These are phyloP conservation scores for Flaveria ramosissima DNA, from an alignment of 129 eudicot genomes.

Conservation along the genomic window DNA sequence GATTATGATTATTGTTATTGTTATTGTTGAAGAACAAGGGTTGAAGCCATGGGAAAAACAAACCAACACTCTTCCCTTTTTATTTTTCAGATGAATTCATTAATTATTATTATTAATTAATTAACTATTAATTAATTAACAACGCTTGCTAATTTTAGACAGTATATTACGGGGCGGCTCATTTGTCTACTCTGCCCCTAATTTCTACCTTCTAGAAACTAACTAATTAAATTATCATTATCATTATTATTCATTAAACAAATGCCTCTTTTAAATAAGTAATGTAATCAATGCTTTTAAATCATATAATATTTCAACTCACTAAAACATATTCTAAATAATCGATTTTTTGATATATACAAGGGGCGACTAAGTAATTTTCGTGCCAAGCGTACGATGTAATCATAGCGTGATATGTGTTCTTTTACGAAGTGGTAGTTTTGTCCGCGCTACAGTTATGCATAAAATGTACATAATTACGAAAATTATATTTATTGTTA, in stretches of 20 bases:
- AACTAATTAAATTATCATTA: neutral
- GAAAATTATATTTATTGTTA: no score
- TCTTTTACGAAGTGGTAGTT: no score
- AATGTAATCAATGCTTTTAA: neutral
- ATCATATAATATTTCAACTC: no score
- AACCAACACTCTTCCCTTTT: neutral
- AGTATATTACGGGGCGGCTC: constrained; percentile 28
- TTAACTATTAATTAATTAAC: neutral
- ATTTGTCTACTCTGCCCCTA: constrained; percentile 14
- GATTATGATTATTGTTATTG: no score
- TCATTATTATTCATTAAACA: neutral
- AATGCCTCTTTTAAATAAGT: neutral
- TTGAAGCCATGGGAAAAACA: constrained; percentile 8
- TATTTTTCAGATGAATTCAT: no score
- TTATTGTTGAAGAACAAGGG: constrained; percentile 22
- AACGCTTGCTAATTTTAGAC: constrained; percentile 12
- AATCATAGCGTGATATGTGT: no score
- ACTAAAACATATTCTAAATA: neutral
- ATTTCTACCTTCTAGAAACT: constrained; percentile 19
- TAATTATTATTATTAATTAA: no score
- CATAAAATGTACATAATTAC: no score
- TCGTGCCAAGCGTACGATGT: no score
- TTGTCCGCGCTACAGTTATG: no score
- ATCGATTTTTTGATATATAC: no score
- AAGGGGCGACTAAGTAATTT: no score